Conservation (phyloP, 345 rosid species). For the Euphorbia pulcherrima region DNA sequence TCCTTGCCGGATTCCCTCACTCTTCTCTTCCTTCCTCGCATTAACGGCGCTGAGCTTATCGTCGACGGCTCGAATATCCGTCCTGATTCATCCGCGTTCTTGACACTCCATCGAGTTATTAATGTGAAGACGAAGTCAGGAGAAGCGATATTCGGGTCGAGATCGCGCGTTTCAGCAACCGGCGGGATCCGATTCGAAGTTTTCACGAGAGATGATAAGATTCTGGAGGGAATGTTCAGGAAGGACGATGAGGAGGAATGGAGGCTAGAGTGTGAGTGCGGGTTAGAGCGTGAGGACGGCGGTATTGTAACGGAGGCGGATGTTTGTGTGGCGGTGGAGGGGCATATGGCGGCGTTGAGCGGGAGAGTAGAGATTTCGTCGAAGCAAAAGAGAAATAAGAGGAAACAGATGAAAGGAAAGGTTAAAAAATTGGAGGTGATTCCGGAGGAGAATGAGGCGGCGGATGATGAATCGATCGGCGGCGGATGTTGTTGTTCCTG, state of each 20-base stretch:
- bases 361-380: too few relatives aligned
- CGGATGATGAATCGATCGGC: conserved; percentile 11
- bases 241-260: conserved; percentile 41
- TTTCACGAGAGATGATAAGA: conserved; percentile 52
- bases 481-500: background rate
- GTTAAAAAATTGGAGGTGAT: conserved; percentile 56
- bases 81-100: conserved; percentile 55
- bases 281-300: too few relatives aligned
- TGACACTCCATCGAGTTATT: conserved; percentile 57
- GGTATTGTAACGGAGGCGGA: conserved; percentile 23
- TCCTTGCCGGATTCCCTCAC: conserved; percentile 56
- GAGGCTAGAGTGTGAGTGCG: conserved; percentile 60
- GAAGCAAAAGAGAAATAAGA: conserved; percentile 28
- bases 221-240: conserved; percentile 54
- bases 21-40: conserved; percentile 63
- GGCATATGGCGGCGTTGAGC: conserved; percentile 36
- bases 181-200: conserved; percentile 74
- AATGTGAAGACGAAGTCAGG: conserved; percentile 25
- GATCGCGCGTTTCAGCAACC: conserved; percentile 50
- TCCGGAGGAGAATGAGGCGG: conserved; percentile 61
- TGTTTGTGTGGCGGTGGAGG: conserved; percentile 63
- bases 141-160: conserved; percentile 51
- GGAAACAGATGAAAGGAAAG: conserved; percentile 1
- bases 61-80: conserved; percentile 56
- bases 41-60: conserved; percentile 45